Base-by-base conservation (phyloP, 495 filamentous ascomycete genomes). In the Talaromyces stipitatus region DNA sequence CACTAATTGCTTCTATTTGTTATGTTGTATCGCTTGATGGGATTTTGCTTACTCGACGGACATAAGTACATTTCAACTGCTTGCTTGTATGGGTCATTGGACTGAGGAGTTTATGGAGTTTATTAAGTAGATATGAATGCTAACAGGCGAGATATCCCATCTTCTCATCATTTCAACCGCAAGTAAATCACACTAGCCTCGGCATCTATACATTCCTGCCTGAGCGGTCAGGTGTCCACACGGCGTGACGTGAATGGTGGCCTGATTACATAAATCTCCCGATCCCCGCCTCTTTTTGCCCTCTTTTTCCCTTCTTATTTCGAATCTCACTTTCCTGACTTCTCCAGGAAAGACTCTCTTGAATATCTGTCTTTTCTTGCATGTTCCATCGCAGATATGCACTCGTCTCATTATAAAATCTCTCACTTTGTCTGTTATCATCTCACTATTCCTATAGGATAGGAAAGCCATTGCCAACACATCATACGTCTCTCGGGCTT, bases 341-440 rank as follows among this genome's bases (percentile, higher is more conserved):
- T 46, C 24, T 48, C 14, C n/a, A 48, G 5, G 3, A 48, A 26
- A 2, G 12, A 29, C 6, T 8, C 10, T 48, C 24, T 9, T 48
- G 6, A 48, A 23, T n/a, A 14, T 24, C 14, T 26, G 22, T 26
- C 28, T 55, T 38, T 38, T 12, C 23, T 23, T 55, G 52, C 41
- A 22, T 55, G 30, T 0, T 18, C 16, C 28, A 36, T 41, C 36
- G 52, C 48, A 51, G 48, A 51, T 51, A 51, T 51, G 48, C 48
- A 10, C 48, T 51, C 48, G 3, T 51, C 48, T 30, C 48, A 28
- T 30, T 30, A 51, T 26, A 28, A 9, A 11, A 14, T 51, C 48
- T 9, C 48, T 26, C 45, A 48, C n/a, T 51, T 51, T 51, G 48
- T 51, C 48, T 51, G 48, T 51, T 51, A 51, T 26, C 48, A 51